Evolutionary conservation across 1,284 basidiomycete species (phyloP).

Genomic region (Puccinia hordei): DNA sequence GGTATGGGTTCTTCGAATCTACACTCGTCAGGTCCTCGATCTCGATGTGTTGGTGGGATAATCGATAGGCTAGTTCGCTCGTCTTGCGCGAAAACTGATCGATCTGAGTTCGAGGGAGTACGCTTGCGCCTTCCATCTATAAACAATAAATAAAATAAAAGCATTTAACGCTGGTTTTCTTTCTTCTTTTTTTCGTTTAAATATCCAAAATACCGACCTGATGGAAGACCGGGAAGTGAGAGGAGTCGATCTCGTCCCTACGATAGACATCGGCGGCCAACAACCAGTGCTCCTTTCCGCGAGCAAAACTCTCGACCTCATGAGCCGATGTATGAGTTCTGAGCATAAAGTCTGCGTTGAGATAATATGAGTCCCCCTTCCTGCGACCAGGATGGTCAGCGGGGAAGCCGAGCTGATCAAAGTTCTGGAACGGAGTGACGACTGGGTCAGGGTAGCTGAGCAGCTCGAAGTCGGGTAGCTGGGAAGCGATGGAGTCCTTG

Average conservation of each 20-base stretch:
- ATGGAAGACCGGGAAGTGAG: constrained; percentile 97
- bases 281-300: constrained; percentile 78
- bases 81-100: constrained; percentile 15
- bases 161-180: neutral
- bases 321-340: constrained; percentile 97
- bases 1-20: constrained; percentile 73
- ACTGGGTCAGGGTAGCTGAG: constrained; percentile 75
- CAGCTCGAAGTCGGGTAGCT: constrained; percentile 65
- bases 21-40: constrained; percentile 80
- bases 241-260: constrained; percentile 94
- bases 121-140: constrained; percentile 87
- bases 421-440: constrained; percentile 88
- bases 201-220: constrained; percentile 58
- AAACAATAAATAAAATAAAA: neutral
- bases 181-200: neutral
- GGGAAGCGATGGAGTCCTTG: constrained; percentile 77
- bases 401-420: constrained; percentile 94
- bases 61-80: constrained; percentile 62
- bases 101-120: constrained; percentile 67
- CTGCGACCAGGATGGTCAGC: constrained; percentile 88
- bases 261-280: constrained; percentile 98
- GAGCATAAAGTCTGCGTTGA: constrained; percentile 86
- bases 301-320: constrained; percentile 85
- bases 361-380: constrained; percentile 90
- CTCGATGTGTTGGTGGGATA: constrained; percentile 34